Evolutionary conservation across 441 rosid genomes (phyloP), one percentile per base, ranked within the genome.

Genomic region (Codiaeum variegatum): DNA sequence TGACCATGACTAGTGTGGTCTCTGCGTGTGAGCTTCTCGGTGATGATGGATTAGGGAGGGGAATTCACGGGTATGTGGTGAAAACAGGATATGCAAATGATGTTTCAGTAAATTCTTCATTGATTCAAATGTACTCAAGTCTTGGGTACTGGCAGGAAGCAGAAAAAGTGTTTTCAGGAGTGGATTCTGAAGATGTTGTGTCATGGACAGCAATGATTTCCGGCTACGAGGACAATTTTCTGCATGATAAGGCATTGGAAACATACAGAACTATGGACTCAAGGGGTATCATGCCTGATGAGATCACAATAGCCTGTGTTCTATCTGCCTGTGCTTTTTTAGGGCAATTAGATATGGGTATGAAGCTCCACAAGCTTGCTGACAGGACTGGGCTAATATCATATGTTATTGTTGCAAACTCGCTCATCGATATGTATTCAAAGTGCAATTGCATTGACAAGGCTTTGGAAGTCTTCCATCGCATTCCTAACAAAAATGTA

Each of bases 161-260:
- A 8, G 98, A 92, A 81, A 82, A 73, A 0, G 72, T 88, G 55
- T 94, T 89, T 61, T 78, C 71, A 16, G 69, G 85, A 68, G 89
- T 90, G 85, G 85, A 85, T 65, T 75, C 61, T 73, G 86, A 86
- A 84, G 94, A 94, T 80, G 80, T 92, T 36, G 90, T 92, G 74
- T 84, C 97, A 18, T 92, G 93, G 97, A 92, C 98, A 11, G 79
- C 97, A 16, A 89, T 91, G 92, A 92, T 94, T 81, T 87, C 96
- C 3, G 85, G 88, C 51, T 92, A 85, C n/a, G 96, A 85, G 76
- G 78, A 75, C 73, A 84, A 87, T 73, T 67, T 58, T 31, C 80
- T 85, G 31, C 91, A 89, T 16, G 81, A 80, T 40, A 86, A 88
- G 85, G 93, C 97, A 32, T 70, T 94, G 77, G 87, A 83, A 62